Evolutionary conservation across 257 asterid genomes (phyloP), one percentile per base, ranked within the genome.

Genomic region (Lithospermum erythrorhizon): DNA sequence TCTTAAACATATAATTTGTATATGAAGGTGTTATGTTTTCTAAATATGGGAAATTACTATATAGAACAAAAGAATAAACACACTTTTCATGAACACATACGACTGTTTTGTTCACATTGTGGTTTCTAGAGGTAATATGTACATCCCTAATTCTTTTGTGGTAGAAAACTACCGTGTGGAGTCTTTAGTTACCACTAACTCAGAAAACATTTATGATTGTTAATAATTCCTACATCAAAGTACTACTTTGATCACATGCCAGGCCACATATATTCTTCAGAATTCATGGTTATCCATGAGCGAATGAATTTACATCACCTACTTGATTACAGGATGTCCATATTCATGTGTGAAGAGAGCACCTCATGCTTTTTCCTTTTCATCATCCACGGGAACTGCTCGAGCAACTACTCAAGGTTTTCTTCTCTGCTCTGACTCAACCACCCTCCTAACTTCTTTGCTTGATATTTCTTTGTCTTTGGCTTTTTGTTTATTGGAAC

Each of bases 271-370:
- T 14, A 41, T 41, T 41, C 17, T 41, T 41, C 49, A 41, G 18
- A 11, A 41, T 14, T 32, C 45, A 32, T 32, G 4, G 4, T 32
- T 41, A 41, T 41, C 3, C 14, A 41, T 13, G 17, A 13, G 49
- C 14, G 49, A 14, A 41, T 41, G 18, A 41, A 47, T 62, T 67
- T 19, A 35, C 25, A 41, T 21, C 56, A 59, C 13, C 21, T 58
- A 30, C 3, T 65, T 63, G 58, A 63, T 11, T 73, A 83, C 86
- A 90, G 98, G 90, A 25, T 90, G 98, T 72, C 91, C 86, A 9
- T 85, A 79, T 83, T 82, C 98, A 24, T 87, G 98, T 14, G 95
- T 85, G 52, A 78, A 78, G 67, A 76, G 70, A 49, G 95, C 98
- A 63, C 96, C 95, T 64, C 88, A 79, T 47, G 91, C 86, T 9